Evolutionary conservation across 768 basidiomycete genomes (phyloP).

Genomic region (Solioccasus polychromus): DNA sequence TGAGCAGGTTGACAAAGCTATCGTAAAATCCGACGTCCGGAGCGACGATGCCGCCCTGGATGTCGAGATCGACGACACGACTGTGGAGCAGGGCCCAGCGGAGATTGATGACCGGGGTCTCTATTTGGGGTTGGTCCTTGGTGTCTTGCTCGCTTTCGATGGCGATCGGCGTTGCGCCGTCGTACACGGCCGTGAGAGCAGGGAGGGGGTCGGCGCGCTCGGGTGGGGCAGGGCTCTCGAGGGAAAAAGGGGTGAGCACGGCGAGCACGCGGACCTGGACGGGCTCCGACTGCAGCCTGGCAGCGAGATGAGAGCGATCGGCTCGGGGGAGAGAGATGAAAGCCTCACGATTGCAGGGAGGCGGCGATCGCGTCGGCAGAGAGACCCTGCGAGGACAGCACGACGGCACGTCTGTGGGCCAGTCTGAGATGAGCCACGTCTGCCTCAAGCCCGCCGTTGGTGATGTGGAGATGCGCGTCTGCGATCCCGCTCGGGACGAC

Average conservation of each 20-base stretch:
- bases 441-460: constrained; percentile 30
- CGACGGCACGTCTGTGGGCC: constrained; percentile 57
- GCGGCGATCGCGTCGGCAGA: constrained; percentile 38
- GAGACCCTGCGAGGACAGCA: constrained; percentile 47
- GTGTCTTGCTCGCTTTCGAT: constrained; percentile 18
- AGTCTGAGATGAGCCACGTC: constrained; percentile 39
- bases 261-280: constrained; percentile 46
- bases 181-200: constrained; percentile 57
- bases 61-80: constrained; percentile 67
- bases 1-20: constrained; percentile 66
- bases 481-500: constrained; percentile 61
- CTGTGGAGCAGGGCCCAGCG: constrained; percentile 64
- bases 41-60: constrained; percentile 50
- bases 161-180: constrained; percentile 39
- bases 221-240: constrained; percentile 47
- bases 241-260: constrained; percentile 57
- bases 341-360: constrained; percentile 39
- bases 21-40: constrained; percentile 55
- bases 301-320: constrained; percentile 1
- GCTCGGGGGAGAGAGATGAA: not conserved
- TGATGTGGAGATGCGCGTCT: constrained; percentile 62
- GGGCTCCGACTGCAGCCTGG: constrained; percentile 18
- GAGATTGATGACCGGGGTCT: constrained; percentile 51
- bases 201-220: constrained; percentile 8
- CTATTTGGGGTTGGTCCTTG: constrained; percentile 22